A percentile compares a stretch with the other conserved stretches of the same genome.
phyloP scores from a whole-genome alignment of 495 filamentous ascomycete genomes.

The Aspergillus cavernicola region DNA sequence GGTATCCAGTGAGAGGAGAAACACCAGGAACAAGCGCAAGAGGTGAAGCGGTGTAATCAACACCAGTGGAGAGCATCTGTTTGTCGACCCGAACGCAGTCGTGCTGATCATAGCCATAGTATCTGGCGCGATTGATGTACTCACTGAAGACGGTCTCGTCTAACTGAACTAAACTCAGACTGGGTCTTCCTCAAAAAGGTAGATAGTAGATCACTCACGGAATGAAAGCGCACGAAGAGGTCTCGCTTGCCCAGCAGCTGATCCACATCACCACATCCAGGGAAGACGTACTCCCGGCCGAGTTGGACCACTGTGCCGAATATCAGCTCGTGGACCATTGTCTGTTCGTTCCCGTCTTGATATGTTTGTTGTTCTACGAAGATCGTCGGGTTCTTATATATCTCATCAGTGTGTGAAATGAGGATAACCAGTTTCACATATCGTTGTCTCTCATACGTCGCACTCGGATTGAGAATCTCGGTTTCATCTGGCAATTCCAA shows the following conservation, averaged over 20 bases:
- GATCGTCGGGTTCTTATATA: conserved; percentile 8
- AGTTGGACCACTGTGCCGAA: conserved; percentile 10
- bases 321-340: conserved; percentile 10
- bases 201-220: conserved; percentile 1
- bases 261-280: conserved; percentile 17
- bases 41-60: background rate
- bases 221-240: conserved; percentile 7
- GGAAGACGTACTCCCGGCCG: conserved; percentile 14
- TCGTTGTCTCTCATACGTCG: background rate
- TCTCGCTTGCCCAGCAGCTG: conserved; percentile 11
- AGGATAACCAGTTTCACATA: conserved; percentile 12
- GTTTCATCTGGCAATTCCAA: conserved; percentile 7
- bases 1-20: conserved; percentile 1
- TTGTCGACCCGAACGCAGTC: conserved; percentile 1
- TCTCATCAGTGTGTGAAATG: conserved; percentile 12
- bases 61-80: conserved; percentile 2
- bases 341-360: background rate
- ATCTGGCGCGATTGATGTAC: conserved; percentile 11
- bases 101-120: conserved; percentile 17
- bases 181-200: background rate
- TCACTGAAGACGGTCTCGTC: conserved; percentile 3
- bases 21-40: background rate
- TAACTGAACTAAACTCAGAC: conserved; percentile 2
- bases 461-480: conserved; percentile 7
- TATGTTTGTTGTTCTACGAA: conserved; percentile 14